Evolutionary conservation across 2,329 filamentous ascomycete genomes (phyloP), one percentile per base, ranked within the genome.

Genomic region (Chaetothyriales sp.): DNA sequence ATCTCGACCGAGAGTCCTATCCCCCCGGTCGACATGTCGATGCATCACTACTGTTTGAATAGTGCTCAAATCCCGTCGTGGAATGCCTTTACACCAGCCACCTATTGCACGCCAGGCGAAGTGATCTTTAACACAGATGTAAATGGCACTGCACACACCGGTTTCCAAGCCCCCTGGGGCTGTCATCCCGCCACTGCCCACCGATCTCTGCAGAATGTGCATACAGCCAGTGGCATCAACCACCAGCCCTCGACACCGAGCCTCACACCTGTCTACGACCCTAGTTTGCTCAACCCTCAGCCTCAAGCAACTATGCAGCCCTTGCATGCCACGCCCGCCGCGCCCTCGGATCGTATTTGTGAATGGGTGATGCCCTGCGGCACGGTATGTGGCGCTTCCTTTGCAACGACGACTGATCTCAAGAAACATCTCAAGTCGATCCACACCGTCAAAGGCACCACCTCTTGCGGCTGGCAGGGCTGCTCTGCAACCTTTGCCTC

Each of bases 351-450:
- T 28, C 25, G 46, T 19, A 46, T 47, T 7, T 60, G 58, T 46
- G 53, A 59, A 55, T 60, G 58, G 58, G 47, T 60, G 8, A 60
- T 60, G 58, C 58, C 58, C 5, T 60, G 58, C 49, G 58, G 58
- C 28, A 59, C 57, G 2, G 51, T 58, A 5, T 60, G 58, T 39
- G 55, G 56, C 39, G 57, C 57, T 19, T 53, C 53, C 26, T 60
- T 59, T 44, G 55, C 53, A 36, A 52, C 55, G 0, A 53, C 51
- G 1, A 52, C 56, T n/a, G 58, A 60, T 48, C 58, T 60, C 8
- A 60, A 60, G 39, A 60, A 57, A 49, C 58, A 60, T 43, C 51
- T 60, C 20, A 60, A 60, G 43, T 49, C 57, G 2, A 52, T 54
- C 8, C 58, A 60, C 44, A 50, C 55, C 8, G 49, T 52, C 44